Percentiles rank a stretch among this genome's conserved stretches.
These are phyloP conservation scores for Candida sphagnicola DNA, from an alignment of 805 yeast species.

Conservation along the genomic window DNA sequence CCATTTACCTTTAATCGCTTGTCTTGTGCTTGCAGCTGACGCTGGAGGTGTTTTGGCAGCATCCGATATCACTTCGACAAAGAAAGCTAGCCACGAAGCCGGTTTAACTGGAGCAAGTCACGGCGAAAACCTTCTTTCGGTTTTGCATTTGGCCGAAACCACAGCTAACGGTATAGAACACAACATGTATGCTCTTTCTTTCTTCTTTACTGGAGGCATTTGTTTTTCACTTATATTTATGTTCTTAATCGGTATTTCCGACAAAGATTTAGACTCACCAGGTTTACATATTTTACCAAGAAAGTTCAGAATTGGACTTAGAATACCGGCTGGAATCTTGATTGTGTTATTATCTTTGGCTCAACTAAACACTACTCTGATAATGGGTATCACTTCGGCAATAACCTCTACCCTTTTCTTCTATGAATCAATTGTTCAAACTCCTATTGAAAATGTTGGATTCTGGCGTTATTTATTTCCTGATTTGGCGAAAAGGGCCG, in stretches of 20 bases:
- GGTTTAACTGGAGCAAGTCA: background rate
- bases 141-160: no score
- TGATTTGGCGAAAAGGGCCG: background rate
- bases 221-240: slow-evolving; percentile 40
- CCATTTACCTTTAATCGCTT: slow-evolving; percentile 51
- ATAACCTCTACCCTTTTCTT: slow-evolving; percentile 28
- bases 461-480: no score
- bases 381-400: slow-evolving; percentile 42
- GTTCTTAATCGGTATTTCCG: slow-evolving; percentile 39
- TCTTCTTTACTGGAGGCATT: slow-evolving; percentile 53
- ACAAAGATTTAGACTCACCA: slow-evolving; percentile 40
- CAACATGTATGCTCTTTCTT: slow-evolving; percentile 37
- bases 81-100: background rate
- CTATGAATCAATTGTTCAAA: slow-evolving; percentile 33
- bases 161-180: slow-evolving; percentile 24
- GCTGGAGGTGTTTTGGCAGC: slow-evolving; percentile 49
- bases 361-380: slow-evolving; percentile 31
- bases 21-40: slow-evolving; percentile 55
- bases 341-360: slow-evolving; percentile 44
- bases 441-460: slow-evolving; percentile 14
- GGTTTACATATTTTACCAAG: slow-evolving; percentile 26
- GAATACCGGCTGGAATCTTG: slow-evolving; percentile 38
- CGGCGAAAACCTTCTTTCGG: no score
- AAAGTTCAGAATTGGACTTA: slow-evolving; percentile 33
- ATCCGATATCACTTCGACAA: slow-evolving; percentile 16